Percentiles rank a stretch among this genome's conserved stretches.
Evolutionary conservation across 768 basidiomycete species (phyloP).

Genomic region (Suillus subaureus): DNA sequence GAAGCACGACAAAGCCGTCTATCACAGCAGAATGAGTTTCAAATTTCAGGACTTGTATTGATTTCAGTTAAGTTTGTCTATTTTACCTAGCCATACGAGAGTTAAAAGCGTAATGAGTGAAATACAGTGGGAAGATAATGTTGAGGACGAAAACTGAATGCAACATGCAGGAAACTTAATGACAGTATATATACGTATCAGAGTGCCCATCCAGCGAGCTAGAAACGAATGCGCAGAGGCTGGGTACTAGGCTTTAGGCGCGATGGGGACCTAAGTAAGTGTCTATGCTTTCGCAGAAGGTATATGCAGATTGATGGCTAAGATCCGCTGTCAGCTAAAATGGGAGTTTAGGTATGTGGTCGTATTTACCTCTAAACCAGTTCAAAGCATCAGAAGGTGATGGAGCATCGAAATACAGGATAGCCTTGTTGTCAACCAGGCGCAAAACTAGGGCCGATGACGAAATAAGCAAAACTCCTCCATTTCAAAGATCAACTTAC

Average conservation of each 20-base stretch:
- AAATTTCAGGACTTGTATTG: not conserved
- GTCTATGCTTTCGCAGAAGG: slow-evolving; percentile 76
- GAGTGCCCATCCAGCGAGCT: slow-evolving; percentile 22
- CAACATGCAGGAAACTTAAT: slow-evolving; percentile 34
- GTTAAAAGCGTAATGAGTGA: slow-evolving; percentile 11
- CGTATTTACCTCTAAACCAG: slow-evolving; percentile 80
- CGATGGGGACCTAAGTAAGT: slow-evolving; percentile 13
- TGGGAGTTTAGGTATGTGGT: not conserved
- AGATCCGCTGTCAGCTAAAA: slow-evolving; percentile 8
- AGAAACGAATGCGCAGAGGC: not conserved
- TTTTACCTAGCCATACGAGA: slow-evolving; percentile 27
- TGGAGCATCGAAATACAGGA: slow-evolving; percentile 86
- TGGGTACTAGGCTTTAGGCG: not conserved
- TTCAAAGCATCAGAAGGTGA: slow-evolving; percentile 83
- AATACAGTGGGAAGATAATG: slow-evolving; percentile 36
- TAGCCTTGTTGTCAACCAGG: slow-evolving; percentile 89
- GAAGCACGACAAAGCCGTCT: not conserved
- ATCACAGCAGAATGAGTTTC: not conserved
- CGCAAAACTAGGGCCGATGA: slow-evolving; percentile 60
- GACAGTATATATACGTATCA: slow-evolving; percentile 38
- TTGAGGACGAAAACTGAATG: slow-evolving; percentile 25
- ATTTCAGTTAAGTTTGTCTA: slow-evolving; percentile 22
- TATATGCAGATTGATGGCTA: slow-evolving; percentile 89
- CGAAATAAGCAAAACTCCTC: not conserved
- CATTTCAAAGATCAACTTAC: slow-evolving; percentile 40